Base-by-base conservation (phyloP, 345 rosid species). In the Geranium rotundifolium region DNA sequence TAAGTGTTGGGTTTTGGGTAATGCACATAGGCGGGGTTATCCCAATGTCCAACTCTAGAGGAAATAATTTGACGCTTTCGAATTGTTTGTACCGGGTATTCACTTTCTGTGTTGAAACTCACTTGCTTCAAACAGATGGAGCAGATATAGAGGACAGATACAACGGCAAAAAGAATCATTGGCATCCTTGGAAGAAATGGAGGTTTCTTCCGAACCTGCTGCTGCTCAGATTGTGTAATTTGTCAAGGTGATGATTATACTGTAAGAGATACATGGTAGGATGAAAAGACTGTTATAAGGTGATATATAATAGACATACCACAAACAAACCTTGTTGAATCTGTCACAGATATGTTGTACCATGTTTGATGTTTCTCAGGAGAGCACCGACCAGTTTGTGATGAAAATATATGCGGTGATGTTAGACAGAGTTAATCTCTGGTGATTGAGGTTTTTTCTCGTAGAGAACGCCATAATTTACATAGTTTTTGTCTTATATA, bases 1-100 rank as follows among this genome's bases (percentile, higher is more conserved):
- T 88, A 90, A 69, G 95, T 88, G 64, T 81, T 71, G 17, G 99
- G 99, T 66, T 65, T 73, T 17, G 97, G 99, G 78, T 81, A 93
- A 69, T 93, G 97, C 71, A 83, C 29, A 15, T 17, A 60, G 62
- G 86, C 76, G 2, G 27, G 27, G 27, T 23, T 23, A 23, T 23
- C 27, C 16, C 66, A 31, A 1, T 65, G 60, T 56, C 55, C 34
- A 15, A 57, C 29, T 17, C 18, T 57, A 23, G 62, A 75, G 55
- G 58, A 60, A 67, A 67, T 18, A 30, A 85, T 78, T 50, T 20
- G 65, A 41, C 67, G 74, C 18, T 77, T 76, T 52, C 82, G 63
- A 46, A 12, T 46, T 34, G 41, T 34, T 46, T 46, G 8, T 2
- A 46, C 16, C 71, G 72, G 87, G 19, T 82, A 68, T 62, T 65